A percentile compares a stretch with the other conserved stretches of the same genome.
These are phyloP conservation scores for Zygosaccharomyces pseudobailii DNA, from an alignment of 1,139 yeast genomes.

Conservation along the genomic window DNA sequence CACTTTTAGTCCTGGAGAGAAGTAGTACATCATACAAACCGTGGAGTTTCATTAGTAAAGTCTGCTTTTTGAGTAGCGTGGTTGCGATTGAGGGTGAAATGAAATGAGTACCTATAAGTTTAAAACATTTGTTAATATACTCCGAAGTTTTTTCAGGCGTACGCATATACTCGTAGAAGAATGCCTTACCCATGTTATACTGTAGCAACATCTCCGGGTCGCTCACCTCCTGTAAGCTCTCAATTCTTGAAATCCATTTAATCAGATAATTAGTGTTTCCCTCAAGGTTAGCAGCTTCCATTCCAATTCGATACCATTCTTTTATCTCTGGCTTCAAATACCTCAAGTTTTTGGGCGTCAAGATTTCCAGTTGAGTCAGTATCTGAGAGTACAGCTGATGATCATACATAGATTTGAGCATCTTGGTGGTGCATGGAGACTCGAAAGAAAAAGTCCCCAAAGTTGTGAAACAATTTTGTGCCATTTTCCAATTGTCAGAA, in stretches of 20 bases:
- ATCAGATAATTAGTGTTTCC: slow-evolving; percentile 51
- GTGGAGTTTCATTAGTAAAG: slow-evolving; percentile 60
- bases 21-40: slow-evolving; percentile 57
- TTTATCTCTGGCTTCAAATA: slow-evolving; percentile 33
- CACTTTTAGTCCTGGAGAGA: slow-evolving; percentile 22
- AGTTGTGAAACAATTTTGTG: slow-evolving; percentile 79
- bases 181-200: slow-evolving; percentile 60
- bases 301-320: slow-evolving; percentile 63
- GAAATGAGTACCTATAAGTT: slow-evolving; percentile 54
- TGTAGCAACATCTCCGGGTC: slow-evolving; percentile 57
- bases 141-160: slow-evolving; percentile 35
- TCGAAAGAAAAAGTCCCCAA: slow-evolving; percentile 44
- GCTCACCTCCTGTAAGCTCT: slow-evolving; percentile 37
- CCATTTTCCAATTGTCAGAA: slow-evolving; percentile 81
- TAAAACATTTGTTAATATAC: slow-evolving; percentile 49
- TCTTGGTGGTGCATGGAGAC: slow-evolving; percentile 31
- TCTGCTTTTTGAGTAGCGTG: slow-evolving; percentile 55
- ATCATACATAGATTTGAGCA: slow-evolving; percentile 51
- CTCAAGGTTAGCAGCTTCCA: slow-evolving; percentile 67
- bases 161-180: slow-evolving; percentile 41
- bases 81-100: slow-evolving; percentile 54
- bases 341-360: slow-evolving; percentile 14
- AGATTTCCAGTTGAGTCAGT: slow-evolving; percentile 32
- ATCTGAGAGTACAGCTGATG: slow-evolving; percentile 55
- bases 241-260: slow-evolving; percentile 53